A percentile compares a stretch with the other conserved stretches of the same genome.
Conservation (phyloP, 352 stramenopile species). For the Pythium chondricola region DNA sequence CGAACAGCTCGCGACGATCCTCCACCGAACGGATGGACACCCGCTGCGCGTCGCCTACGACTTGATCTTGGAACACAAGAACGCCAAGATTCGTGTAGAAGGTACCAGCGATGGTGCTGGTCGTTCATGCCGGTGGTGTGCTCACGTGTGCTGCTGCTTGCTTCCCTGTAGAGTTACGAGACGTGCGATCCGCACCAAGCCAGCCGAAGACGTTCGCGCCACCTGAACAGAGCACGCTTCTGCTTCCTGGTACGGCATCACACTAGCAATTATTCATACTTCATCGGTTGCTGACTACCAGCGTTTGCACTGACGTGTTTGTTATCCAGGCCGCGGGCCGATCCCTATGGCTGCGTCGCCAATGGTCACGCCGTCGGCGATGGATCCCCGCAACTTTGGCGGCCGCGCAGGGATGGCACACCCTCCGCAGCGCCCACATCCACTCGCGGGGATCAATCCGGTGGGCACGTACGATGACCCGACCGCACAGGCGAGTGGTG, state of each 20-base stretch:
- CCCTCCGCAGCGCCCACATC: background rate
- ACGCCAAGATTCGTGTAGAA: slow-evolving; percentile 91
- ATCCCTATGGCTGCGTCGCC: slow-evolving; percentile 80
- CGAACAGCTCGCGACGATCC: slow-evolving; percentile 50
- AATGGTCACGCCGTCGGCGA: slow-evolving; percentile 53
- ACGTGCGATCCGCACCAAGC: slow-evolving; percentile 59
- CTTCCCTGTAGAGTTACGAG: slow-evolving; percentile 45
- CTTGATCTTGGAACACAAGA: slow-evolving; percentile 97
- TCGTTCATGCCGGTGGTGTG: too few species aligned
- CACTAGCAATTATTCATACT: too few species aligned
- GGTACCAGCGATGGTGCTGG: too few species aligned
- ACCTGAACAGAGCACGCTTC: slow-evolving; percentile 51
- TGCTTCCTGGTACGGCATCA: slow-evolving; percentile 37
- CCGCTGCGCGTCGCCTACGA: slow-evolving; percentile 95
- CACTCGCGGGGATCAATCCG: background rate
- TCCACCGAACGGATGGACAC: slow-evolving; percentile 53
- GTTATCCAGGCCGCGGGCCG: slow-evolving; percentile 39
- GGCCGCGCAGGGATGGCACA: slow-evolving; percentile 29
- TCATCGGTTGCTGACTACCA: too few species aligned
- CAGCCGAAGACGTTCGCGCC: slow-evolving; percentile 78
- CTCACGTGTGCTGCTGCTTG: too few species aligned
- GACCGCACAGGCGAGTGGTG: background rate
- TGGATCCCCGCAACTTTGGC: slow-evolving; percentile 60
- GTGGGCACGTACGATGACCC: background rate
- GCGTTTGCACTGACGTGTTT: too few species aligned